Evolutionary conservation across 2,329 filamentous ascomycete species (phyloP).

Genomic region (Venturia pyrina): DNA sequence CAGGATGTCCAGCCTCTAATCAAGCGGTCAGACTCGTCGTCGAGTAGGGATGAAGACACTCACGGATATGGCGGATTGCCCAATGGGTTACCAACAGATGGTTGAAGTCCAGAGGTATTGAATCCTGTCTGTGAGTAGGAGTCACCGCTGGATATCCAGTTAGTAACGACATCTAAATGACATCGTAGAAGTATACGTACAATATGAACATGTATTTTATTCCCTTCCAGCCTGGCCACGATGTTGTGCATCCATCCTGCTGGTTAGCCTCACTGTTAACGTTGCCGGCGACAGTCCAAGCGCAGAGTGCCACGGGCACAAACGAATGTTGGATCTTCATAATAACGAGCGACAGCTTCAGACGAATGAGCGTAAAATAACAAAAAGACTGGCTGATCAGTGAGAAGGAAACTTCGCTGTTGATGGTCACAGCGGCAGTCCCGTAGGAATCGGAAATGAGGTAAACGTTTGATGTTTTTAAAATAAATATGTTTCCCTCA

Average conservation of each 20-base stretch:
- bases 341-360: background rate
- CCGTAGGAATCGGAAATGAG: background rate
- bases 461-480: background rate
- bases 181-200: background rate
- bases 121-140: conserved; percentile 53
- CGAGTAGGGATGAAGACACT: background rate
- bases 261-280: background rate
- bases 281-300: background rate
- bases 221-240: conserved; percentile 3
- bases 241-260: background rate
- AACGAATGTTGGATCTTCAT: background rate
- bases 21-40: background rate
- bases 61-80: conserved; percentile 49
- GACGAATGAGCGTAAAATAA: background rate
- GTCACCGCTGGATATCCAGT: conserved; percentile 36
- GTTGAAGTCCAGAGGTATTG: conserved; percentile 40
- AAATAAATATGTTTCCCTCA: background rate
- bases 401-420: background rate
- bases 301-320: background rate
- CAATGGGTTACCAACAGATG: conserved; percentile 44
- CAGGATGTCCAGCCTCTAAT: conserved; percentile 16
- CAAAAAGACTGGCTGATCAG: background rate
- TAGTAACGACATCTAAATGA: background rate
- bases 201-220: conserved; percentile 12
- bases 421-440: background rate